Evolutionary conservation across 2,329 filamentous ascomycete genomes (phyloP).

Genomic region (Pseudocercospora fuligena): DNA sequence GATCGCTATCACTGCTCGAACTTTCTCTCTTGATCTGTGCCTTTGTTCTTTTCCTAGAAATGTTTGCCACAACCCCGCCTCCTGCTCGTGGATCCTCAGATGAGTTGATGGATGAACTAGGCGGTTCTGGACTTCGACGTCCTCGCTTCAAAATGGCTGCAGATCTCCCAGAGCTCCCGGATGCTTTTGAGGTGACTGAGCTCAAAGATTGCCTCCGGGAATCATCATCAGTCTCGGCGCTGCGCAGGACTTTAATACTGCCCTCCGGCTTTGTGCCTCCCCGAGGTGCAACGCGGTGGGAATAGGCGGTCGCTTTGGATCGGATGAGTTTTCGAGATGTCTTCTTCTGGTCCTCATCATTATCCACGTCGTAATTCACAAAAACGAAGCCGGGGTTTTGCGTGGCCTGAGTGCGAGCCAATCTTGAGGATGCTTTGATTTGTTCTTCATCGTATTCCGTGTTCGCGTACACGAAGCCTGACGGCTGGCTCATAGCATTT

Average conservation of each 20-base stretch:
- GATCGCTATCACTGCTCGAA: constrained; percentile 17
- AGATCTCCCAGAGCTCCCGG: neutral
- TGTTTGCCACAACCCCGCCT: constrained; percentile 11
- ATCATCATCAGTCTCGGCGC: constrained; percentile 11
- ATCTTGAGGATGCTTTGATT: constrained; percentile 16
- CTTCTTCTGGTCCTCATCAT: constrained; percentile 23
- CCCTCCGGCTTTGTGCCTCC: constrained; percentile 22
- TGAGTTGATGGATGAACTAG: neutral
- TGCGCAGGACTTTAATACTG: constrained; percentile 14
- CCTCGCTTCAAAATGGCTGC: constrained; percentile 4
- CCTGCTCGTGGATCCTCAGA: neutral
- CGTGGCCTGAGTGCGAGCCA: constrained; percentile 18
- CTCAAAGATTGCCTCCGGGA: constrained; percentile 6
- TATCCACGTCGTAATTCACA: constrained; percentile 23
- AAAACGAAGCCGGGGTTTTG: constrained; percentile 27
- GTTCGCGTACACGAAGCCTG: constrained; percentile 29
- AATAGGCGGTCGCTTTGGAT: constrained; percentile 29
- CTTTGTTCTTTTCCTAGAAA: constrained; percentile 14
- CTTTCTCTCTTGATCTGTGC: constrained; percentile 9
- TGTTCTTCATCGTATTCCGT: constrained; percentile 26
- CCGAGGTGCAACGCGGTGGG: constrained; percentile 27
- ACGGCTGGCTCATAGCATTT: constrained; percentile 14
- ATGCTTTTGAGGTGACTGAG: neutral
- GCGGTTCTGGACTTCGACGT: constrained; percentile 10
- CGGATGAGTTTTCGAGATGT: constrained; percentile 25